Evolutionary conservation across 345 rosid species (phyloP).

Genomic region (Dovyalis caffra): DNA sequence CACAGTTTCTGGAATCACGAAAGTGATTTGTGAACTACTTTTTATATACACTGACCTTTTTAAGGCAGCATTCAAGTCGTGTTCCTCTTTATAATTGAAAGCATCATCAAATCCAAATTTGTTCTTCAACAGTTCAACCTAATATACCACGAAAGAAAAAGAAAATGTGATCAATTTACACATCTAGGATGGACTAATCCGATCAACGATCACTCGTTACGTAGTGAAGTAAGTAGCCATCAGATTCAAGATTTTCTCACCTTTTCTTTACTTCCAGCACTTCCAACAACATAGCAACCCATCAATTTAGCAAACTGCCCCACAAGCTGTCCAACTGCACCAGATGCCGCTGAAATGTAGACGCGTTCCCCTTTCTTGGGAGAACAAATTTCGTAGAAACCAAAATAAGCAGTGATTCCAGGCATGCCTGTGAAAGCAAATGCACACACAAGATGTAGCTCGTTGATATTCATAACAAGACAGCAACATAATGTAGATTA

Average conservation of each 20-base stretch:
- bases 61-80: slow-evolving; percentile 39
- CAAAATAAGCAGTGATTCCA: slow-evolving; percentile 51
- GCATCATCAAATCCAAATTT: slow-evolving; percentile 62
- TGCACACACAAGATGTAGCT: background rate
- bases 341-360: slow-evolving; percentile 52
- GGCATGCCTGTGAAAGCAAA: slow-evolving; percentile 35
- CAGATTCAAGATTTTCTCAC: slow-evolving; percentile 1
- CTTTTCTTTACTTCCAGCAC: slow-evolving; percentile 52
- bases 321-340: slow-evolving; percentile 57
- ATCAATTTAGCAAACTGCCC: slow-evolving; percentile 50
- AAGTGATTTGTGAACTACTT: too few relatives aligned
- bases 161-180: background rate
- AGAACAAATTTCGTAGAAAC: slow-evolving; percentile 41
- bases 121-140: slow-evolving; percentile 56
- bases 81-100: slow-evolving; percentile 56
- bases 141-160: background rate
- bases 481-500: background rate
- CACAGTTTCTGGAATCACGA: too few relatives aligned
- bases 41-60: slow-evolving; percentile 33
- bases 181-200: background rate
- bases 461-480: background rate
- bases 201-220: background rate
- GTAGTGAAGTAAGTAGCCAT: too few relatives aligned
- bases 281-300: slow-evolving; percentile 59
- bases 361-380: slow-evolving; percentile 49